Conservation (phyloP, 164 flowering plant genomes). For the Aristolochia fimbriata region DNA sequence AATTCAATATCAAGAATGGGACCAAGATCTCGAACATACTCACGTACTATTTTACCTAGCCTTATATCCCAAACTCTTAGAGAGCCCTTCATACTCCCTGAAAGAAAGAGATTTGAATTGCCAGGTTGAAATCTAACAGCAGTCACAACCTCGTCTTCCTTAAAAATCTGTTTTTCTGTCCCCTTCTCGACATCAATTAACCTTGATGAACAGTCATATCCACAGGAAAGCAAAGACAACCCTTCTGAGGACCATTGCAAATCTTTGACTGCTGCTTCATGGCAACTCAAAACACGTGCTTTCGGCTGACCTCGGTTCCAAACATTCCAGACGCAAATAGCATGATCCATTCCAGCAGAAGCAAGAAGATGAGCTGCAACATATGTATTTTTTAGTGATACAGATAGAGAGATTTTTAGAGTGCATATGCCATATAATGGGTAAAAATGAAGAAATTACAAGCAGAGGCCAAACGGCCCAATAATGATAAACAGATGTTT, state of each 20-base stretch:
- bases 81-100: constrained; percentile 73
- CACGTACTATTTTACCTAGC: constrained; percentile 43
- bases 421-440: background rate
- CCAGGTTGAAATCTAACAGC: constrained; percentile 66
- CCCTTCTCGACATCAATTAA: constrained; percentile 80
- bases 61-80: constrained; percentile 81
- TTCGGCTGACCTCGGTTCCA: constrained; percentile 59
- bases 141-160: constrained; percentile 66
- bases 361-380: constrained; percentile 92
- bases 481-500: too few species aligned
- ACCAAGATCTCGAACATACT: constrained; percentile 54
- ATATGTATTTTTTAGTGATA: background rate
- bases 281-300: constrained; percentile 43
- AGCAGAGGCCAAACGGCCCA: too few species aligned
- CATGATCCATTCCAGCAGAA: constrained; percentile 87
- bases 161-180: constrained; percentile 40
- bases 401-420: background rate
- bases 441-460: background rate
- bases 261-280: constrained; percentile 77
- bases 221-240: constrained; percentile 75
- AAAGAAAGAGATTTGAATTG: constrained; percentile 58
- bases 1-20: constrained; percentile 83
- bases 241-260: constrained; percentile 75
- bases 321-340: constrained; percentile 78
- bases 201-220: constrained; percentile 74